A percentile compares a stretch with the other conserved stretches of the same genome.
These are phyloP conservation scores for Aplosporella prunicola DNA, from an alignment of 2,329 filamentous ascomycete species.

Conservation along the genomic window DNA sequence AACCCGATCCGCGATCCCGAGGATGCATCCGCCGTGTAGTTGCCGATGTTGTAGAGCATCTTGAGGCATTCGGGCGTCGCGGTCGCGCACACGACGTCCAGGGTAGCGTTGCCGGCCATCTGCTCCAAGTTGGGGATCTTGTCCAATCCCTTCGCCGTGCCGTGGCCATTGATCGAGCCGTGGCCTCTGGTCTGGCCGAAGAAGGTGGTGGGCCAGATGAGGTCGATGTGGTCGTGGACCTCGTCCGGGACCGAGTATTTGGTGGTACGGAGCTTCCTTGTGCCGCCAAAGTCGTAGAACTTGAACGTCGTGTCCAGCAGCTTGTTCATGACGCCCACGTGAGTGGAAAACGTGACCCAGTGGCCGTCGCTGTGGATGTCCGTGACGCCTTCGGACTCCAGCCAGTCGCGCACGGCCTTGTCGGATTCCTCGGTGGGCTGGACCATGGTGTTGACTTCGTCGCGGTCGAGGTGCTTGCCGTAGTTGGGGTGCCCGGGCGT, in stretches of 20 bases:
- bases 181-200: conserved; percentile 40
- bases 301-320: conserved; percentile 41
- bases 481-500: conserved; percentile 40
- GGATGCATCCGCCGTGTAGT: conserved; percentile 29
- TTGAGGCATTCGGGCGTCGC: conserved; percentile 25
- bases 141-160: conserved; percentile 10
- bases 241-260: conserved; percentile 32
- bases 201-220: conserved; percentile 44
- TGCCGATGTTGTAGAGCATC: conserved; percentile 28
- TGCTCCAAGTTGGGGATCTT: conserved; percentile 16
- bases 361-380: conserved; percentile 30
- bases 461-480: conserved; percentile 39
- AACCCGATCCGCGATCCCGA: conserved; percentile 44
- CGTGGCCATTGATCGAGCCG: too few relatives aligned
- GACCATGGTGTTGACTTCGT: conserved; percentile 36
- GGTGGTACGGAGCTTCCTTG: conserved; percentile 34
- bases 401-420: conserved; percentile 34
- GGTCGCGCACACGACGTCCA: conserved; percentile 41
- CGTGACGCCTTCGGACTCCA: conserved; percentile 33
- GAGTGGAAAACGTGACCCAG: conserved; percentile 35
- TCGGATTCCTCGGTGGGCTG: conserved; percentile 30
- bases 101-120: conserved; percentile 13
- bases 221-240: conserved; percentile 32
- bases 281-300: conserved; percentile 33
- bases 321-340: conserved; percentile 32